Evolutionary conservation across 129 eudicot genomes (phyloP).

Genomic region (Gnaphalium uliginosum): DNA sequence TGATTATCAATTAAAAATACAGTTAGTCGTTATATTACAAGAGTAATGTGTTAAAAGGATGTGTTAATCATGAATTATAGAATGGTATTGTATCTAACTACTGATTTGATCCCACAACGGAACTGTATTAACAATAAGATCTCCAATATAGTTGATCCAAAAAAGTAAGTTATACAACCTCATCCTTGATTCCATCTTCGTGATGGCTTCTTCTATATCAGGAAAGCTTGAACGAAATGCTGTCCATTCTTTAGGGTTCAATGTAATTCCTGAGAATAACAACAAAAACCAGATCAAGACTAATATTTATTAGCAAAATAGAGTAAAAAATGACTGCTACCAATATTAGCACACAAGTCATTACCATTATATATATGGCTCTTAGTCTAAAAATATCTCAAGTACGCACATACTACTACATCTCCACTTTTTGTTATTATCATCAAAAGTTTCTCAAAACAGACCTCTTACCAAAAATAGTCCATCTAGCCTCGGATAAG

Average conservation of each 20-base stretch:
- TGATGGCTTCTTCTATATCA: constrained; percentile 67
- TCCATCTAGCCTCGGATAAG: not conserved
- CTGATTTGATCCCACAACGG: not conserved
- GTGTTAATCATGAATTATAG: not conserved
- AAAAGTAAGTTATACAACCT: constrained; percentile 55
- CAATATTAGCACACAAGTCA: not conserved
- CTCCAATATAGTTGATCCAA: not conserved
- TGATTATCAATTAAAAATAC: not conserved
- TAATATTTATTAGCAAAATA: not conserved
- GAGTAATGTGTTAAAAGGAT: no score
- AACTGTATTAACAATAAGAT: not conserved
- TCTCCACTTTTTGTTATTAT: not conserved
- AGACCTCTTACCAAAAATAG: no score
- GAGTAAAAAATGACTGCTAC: not conserved
- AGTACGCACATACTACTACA: not conserved
- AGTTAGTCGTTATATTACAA: not conserved
- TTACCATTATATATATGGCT: not conserved
- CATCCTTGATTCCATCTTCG: constrained; percentile 48
- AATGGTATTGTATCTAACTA: not conserved
- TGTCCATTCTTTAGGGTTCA: constrained; percentile 64
- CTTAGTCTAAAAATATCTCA: not conserved
- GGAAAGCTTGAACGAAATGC: constrained; percentile 53
- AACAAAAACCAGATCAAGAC: constrained; percentile 25
- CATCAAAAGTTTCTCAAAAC: not conserved
- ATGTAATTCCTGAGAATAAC: constrained; percentile 46